Conservation (phyloP, 1,284 basidiomycete genomes). For the Mycena citricolor region DNA sequence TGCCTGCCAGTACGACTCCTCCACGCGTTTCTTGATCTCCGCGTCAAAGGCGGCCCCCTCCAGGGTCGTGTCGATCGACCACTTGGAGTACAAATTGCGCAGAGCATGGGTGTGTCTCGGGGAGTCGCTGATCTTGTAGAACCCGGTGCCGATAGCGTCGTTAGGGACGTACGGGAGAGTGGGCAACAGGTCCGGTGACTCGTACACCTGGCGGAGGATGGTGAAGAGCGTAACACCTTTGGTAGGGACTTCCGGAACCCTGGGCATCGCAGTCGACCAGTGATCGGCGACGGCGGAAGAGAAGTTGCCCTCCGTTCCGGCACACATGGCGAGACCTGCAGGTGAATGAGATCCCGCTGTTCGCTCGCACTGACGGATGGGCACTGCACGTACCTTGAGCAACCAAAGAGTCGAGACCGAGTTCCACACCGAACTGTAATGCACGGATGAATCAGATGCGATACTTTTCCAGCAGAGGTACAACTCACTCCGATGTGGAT, state of each 20-base stretch:
- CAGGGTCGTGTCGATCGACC: slow-evolving; percentile 41
- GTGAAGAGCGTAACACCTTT: slow-evolving; percentile 48
- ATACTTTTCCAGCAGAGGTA: slow-evolving; percentile 1
- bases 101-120: slow-evolving; percentile 45
- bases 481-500: slow-evolving; percentile 60
- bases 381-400: slow-evolving; percentile 48
- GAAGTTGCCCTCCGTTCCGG: too few species aligned
- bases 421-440: slow-evolving; percentile 59
- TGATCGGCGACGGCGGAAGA: too few species aligned
- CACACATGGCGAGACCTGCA: too few species aligned
- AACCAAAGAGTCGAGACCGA: slow-evolving; percentile 51
- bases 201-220: slow-evolving; percentile 53
- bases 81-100: slow-evolving; percentile 46
- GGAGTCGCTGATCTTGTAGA: slow-evolving; percentile 32
- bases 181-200: slow-evolving; percentile 49
- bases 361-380: too few species aligned
- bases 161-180: slow-evolving; percentile 51
- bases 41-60: slow-evolving; percentile 27
- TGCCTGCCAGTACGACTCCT: slow-evolving; percentile 54
- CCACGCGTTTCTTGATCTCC: slow-evolving; percentile 39
- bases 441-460: slow-evolving; percentile 3
- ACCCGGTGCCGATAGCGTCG: slow-evolving; percentile 34
- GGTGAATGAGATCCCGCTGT: too few species aligned
- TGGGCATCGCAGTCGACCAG: too few species aligned
- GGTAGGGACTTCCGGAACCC: slow-evolving; percentile 16